These are phyloP conservation scores for Acacia confusa DNA, from an alignment of 306 rosid species.

Conservation along the genomic window DNA sequence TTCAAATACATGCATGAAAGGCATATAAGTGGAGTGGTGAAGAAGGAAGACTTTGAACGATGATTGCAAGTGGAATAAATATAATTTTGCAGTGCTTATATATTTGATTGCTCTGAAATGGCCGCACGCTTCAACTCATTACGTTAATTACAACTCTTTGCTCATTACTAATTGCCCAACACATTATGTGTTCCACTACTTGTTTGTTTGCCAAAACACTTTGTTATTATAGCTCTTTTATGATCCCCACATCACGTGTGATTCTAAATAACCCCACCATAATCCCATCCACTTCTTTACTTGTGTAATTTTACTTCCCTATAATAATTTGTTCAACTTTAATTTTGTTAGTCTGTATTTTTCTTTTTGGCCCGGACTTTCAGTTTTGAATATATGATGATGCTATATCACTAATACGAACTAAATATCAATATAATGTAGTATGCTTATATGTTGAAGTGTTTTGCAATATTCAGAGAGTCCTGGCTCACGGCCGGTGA, in stretches of 20 bases:
- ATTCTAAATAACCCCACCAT: not conserved
- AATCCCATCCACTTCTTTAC: not conserved
- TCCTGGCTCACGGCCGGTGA: no score
- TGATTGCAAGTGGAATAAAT: constrained; percentile 2
- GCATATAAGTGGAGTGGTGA: constrained; percentile 28
- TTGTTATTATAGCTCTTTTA: not conserved
- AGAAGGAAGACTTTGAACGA: constrained; percentile 29
- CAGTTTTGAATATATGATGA: no score
- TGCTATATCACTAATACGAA: not conserved
- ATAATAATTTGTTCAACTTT: not conserved
- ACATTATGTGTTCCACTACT: constrained; percentile 36
- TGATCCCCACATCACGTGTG: not conserved
- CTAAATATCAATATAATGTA: not conserved
- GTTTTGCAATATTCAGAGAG: not conserved
- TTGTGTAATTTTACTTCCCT: not conserved
- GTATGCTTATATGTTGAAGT: not conserved
- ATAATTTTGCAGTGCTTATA: not conserved
- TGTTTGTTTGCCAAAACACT: constrained; percentile 22
- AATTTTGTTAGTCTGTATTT: not conserved
- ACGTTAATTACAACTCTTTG: constrained; percentile 1
- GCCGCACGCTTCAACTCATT: constrained; percentile 52
- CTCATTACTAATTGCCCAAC: constrained; percentile 31
- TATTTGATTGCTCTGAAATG: constrained; percentile 34
- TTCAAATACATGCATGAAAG: not conserved
- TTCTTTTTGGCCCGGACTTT: not conserved